These are phyloP conservation scores for Hanseniaspora thailandica DNA, from an alignment of 805 yeast species.

Conservation along the genomic window DNA sequence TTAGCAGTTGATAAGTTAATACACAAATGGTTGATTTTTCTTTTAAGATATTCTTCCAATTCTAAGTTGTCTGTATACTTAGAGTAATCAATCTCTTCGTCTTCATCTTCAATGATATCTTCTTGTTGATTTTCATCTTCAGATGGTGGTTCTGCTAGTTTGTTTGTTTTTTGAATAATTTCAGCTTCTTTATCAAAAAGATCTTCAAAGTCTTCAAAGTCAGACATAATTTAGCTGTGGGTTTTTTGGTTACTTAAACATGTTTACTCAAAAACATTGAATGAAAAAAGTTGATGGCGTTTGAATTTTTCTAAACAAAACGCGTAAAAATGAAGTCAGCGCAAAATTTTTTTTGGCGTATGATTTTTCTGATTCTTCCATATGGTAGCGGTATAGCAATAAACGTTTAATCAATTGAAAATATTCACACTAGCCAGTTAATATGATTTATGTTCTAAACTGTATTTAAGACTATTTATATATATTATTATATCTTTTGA, in stretches of 20 bases:
- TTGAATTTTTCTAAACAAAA: neutral
- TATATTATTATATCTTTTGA: no score
- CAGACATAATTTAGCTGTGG: neutral
- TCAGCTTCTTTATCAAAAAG: slow-evolving; percentile 14
- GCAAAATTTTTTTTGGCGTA: neutral
- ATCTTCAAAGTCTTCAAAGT: slow-evolving; percentile 13
- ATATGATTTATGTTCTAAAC: no score
- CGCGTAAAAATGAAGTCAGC: neutral
- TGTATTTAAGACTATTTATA: no score
- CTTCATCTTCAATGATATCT: neutral
- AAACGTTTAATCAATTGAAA: no score
- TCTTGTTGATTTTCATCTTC: neutral
- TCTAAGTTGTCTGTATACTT: neutral
- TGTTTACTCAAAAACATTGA: neutral
- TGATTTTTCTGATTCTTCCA: no score
- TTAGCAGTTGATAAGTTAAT: neutral
- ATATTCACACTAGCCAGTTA: no score
- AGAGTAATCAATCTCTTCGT: neutral
- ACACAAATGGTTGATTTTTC: slow-evolving; percentile 12
- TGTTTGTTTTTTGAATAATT: neutral
- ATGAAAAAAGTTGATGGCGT: neutral
- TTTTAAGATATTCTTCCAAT: slow-evolving; percentile 10
- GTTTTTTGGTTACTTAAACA: no score
- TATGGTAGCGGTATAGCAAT: no score
- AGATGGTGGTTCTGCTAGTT: neutral